A percentile compares a stretch with the other conserved stretches of the same genome.
phyloP scores from a whole-genome alignment of 805 yeast genomes.

The Yarrowia porcina region DNA sequence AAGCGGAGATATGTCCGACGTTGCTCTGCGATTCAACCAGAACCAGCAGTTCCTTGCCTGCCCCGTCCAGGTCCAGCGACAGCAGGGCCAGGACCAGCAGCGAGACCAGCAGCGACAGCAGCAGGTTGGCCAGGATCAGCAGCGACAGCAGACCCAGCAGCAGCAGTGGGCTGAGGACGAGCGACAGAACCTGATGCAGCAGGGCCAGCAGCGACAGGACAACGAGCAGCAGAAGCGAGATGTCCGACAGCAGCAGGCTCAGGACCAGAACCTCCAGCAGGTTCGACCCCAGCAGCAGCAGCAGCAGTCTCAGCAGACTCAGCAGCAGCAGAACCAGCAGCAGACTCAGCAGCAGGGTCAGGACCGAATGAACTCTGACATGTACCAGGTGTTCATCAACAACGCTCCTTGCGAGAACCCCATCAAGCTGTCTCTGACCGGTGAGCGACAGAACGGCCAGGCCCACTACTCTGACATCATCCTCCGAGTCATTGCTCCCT shows the following conservation, averaged over 20 bases:
- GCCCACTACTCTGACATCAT: background rate
- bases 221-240: conserved; percentile 14
- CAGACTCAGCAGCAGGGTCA: background rate
- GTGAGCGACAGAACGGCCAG: conserved; percentile 12
- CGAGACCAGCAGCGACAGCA: background rate
- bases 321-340: background rate
- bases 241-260: conserved; percentile 3
- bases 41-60: conserved; percentile 17
- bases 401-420: conserved; percentile 15
- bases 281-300: background rate
- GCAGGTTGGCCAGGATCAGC: conserved; percentile 25
- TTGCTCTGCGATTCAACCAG: conserved; percentile 12
- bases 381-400: conserved; percentile 6
- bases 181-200: background rate
- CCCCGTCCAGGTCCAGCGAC: conserved; percentile 10
- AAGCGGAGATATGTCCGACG: background rate
- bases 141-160: conserved; percentile 26
- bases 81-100: conserved; percentile 18
- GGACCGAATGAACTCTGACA: background rate
- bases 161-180: conserved; percentile 3
- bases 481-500: conserved; percentile 5
- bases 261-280: background rate
- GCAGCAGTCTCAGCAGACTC: background rate
- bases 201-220: conserved; percentile 25
- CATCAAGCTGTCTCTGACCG: conserved; percentile 3